These are phyloP conservation scores for Pythium pyrilobum DNA, from an alignment of 352 stramenopile species.

Conservation along the genomic window DNA sequence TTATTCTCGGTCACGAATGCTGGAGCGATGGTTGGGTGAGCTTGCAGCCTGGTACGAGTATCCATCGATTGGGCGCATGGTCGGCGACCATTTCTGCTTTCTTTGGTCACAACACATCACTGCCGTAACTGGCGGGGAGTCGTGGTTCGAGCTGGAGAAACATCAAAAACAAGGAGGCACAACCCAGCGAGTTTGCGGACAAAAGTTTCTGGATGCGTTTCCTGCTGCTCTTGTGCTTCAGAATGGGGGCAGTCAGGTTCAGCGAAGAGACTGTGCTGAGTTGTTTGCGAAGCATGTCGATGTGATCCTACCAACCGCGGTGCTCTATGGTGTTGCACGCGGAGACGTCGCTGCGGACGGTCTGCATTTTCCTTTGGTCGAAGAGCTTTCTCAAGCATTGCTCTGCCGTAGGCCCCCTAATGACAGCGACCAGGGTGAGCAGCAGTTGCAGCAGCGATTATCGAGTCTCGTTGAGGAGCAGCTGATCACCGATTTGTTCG, in stretches of 20 bases:
- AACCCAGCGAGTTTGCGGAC: conserved; percentile 1
- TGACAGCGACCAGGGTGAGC: background rate
- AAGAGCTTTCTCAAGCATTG: conserved; percentile 5
- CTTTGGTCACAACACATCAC: conserved; percentile 39
- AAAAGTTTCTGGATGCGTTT: conserved; percentile 12
- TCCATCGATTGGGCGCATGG: conserved; percentile 24
- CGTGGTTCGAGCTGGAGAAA: conserved; percentile 21
- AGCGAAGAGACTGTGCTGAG: background rate
- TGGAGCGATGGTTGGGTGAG: conserved; percentile 35
- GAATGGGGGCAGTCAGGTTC: no score
- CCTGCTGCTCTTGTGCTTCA: conserved; percentile 3
- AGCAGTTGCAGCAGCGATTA: background rate
- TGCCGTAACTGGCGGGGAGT: background rate
- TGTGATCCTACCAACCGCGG: conserved; percentile 15
- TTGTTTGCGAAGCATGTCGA: conserved; percentile 6
- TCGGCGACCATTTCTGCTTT: conserved; percentile 63
- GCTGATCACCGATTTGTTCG: conserved; percentile 66
- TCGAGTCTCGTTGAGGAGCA: conserved; percentile 35
- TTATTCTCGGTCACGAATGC: conserved; percentile 29
- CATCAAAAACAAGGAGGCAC: background rate
- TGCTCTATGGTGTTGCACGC: conserved; percentile 17
- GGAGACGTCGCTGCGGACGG: background rate
- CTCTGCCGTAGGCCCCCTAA: background rate
- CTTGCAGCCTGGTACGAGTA: conserved; percentile 54
- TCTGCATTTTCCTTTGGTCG: conserved; percentile 12